These are phyloP conservation scores for Sicyos baderoa DNA, from an alignment of 306 rosid genomes.

Conservation along the genomic window DNA sequence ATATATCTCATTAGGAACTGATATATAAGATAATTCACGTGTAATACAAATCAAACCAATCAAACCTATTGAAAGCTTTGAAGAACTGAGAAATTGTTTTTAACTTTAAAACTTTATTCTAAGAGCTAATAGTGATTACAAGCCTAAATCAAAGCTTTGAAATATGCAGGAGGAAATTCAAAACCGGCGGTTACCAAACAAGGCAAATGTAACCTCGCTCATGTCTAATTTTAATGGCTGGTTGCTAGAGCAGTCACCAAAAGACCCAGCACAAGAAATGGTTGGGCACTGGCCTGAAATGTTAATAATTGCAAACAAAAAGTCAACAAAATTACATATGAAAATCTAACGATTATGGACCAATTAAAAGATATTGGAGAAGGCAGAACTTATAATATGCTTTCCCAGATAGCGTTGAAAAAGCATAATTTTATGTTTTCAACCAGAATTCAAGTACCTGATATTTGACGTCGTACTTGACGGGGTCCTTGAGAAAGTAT, in stretches of 20 bases:
- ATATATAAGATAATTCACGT: not conserved
- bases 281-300: conserved; percentile 59
- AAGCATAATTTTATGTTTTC: not conserved
- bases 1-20: not conserved
- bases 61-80: not conserved
- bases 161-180: not conserved
- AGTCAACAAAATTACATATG: not conserved
- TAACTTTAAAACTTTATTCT: not conserved
- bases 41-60: not conserved
- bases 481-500: conserved; percentile 58
- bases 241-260: conserved; percentile 52
- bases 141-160: conserved; percentile 8
- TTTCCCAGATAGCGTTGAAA: not conserved
- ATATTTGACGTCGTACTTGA: conserved; percentile 53
- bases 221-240: conserved; percentile 31
- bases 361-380: not conserved
- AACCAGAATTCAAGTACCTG: conserved; percentile 28
- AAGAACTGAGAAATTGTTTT: not conserved
- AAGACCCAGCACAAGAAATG: conserved; percentile 54
- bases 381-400: not conserved
- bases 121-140: not conserved
- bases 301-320: not conserved
- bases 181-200: conserved; percentile 5
- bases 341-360: not conserved
- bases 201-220: not conserved